These are phyloP conservation scores for Pseudocercospora vitis DNA, from an alignment of 2,329 filamentous ascomycete species.

Conservation along the genomic window DNA sequence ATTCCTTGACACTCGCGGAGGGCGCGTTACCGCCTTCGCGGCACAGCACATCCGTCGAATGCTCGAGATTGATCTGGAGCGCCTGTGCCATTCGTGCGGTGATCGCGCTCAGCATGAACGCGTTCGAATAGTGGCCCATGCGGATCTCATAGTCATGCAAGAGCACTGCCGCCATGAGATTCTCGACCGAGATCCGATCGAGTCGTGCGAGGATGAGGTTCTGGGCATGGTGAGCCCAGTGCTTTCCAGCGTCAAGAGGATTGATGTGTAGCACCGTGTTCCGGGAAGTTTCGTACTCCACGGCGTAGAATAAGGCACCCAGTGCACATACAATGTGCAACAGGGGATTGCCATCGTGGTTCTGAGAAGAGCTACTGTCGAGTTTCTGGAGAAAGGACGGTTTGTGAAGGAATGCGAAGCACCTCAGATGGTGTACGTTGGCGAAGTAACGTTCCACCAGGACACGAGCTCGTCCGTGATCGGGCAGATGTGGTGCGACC, in stretches of 20 bases:
- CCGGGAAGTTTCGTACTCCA: conserved; percentile 21
- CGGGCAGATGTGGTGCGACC: conserved; percentile 19
- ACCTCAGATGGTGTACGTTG: conserved; percentile 29
- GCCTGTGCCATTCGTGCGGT: conserved; percentile 31
- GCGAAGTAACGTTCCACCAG: conserved; percentile 30
- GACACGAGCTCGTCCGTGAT: conserved; percentile 22
- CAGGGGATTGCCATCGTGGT: conserved; percentile 26
- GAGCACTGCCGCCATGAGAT: conserved; percentile 29
- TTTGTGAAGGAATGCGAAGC: conserved; percentile 31
- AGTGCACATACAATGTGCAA: conserved; percentile 29
- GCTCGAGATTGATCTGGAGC: conserved; percentile 30
- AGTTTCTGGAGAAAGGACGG: conserved; percentile 28
- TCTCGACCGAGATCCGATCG: conserved; percentile 29
- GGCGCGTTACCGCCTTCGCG: conserved; percentile 24
- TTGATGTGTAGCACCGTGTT: conserved; percentile 21
- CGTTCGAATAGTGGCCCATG: conserved; percentile 29
- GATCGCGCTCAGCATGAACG: conserved; percentile 31
- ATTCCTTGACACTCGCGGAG: conserved; percentile 30
- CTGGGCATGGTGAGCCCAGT: conserved; percentile 28
- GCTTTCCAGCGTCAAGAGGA: conserved; percentile 27
- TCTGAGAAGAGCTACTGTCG: conserved; percentile 26
- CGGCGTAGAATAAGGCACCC: conserved; percentile 28
- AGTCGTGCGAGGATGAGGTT: conserved; percentile 27
- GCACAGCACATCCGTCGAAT: conserved; percentile 29
- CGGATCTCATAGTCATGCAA: conserved; percentile 31